A percentile compares a stretch with the other conserved stretches of the same genome.
Conservation (phyloP, 768 basidiomycete species). For the Leccinum pellstonianum region DNA sequence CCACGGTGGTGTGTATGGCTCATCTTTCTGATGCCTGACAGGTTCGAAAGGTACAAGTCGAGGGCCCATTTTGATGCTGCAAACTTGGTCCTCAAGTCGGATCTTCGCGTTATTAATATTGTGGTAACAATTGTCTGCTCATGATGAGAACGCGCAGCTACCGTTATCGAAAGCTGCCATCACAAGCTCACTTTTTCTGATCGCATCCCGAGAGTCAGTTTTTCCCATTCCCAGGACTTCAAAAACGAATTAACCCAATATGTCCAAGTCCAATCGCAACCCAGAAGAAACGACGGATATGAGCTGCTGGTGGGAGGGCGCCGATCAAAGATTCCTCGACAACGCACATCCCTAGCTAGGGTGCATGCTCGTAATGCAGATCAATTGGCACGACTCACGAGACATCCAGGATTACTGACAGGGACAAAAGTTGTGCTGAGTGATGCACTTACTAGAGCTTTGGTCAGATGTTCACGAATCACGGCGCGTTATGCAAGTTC, state of each 20-base stretch:
- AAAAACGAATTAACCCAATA: neutral
- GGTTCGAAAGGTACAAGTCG: neutral
- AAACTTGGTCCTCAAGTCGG: conserved; percentile 6
- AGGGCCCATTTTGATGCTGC: neutral
- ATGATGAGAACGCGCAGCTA: conserved; percentile 1
- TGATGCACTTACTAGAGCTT: conserved; percentile 1
- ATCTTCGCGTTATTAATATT: neutral
- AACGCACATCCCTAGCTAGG: neutral
- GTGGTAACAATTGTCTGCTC: conserved; percentile 1
- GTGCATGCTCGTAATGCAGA: neutral
- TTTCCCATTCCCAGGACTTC: neutral
- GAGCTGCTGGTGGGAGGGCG: neutral
- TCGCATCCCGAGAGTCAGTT: neutral
- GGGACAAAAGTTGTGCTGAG: conserved; percentile 3
- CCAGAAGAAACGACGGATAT: neutral
- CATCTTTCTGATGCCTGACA: neutral
- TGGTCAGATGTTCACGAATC: neutral
- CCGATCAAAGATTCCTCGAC: neutral
- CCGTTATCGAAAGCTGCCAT: conserved; percentile 9
- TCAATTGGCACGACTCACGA: neutral
- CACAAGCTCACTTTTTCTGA: conserved; percentile 10
- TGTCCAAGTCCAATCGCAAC: neutral
- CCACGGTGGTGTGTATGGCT: conserved; percentile 7
- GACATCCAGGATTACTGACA: neutral
- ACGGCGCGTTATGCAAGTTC: neutral